These are phyloP conservation scores for Sporothrix brunneoviolacea DNA, from an alignment of 2,329 filamentous ascomycete species.

Conservation along the genomic window DNA sequence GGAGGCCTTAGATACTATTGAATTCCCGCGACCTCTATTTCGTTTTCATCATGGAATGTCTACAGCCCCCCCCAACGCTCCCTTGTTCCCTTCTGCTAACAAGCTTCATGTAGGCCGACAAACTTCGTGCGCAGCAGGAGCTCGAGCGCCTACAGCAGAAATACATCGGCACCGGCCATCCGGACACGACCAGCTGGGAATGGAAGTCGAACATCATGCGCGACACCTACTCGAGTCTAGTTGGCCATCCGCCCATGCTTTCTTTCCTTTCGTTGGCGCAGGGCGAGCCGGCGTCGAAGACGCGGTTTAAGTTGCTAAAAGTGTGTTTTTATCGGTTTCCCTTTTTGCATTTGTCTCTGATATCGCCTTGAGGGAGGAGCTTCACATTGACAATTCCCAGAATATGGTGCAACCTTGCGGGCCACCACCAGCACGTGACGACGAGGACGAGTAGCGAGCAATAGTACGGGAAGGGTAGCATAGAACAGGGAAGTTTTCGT, in stretches of 20 bases:
- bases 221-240: conserved; percentile 82
- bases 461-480: not conserved
- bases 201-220: conserved; percentile 94
- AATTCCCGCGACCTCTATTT: too few species aligned
- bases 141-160: conserved; percentile 94
- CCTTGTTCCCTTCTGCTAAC: not conserved
- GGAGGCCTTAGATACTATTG: too few species aligned
- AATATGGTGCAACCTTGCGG: conserved; percentile 62
- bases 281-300: conserved; percentile 75
- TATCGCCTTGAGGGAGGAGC: too few species aligned
- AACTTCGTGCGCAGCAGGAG: conserved; percentile 94
- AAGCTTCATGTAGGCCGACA: conserved; percentile 65
- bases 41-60: too few species aligned
- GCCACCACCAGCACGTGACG: conserved; percentile 51
- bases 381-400: conserved; percentile 27
- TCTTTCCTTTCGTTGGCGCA: conserved; percentile 85
- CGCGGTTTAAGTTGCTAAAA: conserved; percentile 74
- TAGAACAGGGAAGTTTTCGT: not conserved
- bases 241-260: conserved; percentile 82
- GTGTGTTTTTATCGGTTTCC: conserved; percentile 30
- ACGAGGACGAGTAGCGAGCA: conserved; percentile 32
- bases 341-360: not conserved
- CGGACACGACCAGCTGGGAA: conserved; percentile 95
- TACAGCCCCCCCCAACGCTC: not conserved
- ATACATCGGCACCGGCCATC: conserved; percentile 91